Conservation (phyloP, 257 asterid genomes). For the Buddleja alternifolia region DNA sequence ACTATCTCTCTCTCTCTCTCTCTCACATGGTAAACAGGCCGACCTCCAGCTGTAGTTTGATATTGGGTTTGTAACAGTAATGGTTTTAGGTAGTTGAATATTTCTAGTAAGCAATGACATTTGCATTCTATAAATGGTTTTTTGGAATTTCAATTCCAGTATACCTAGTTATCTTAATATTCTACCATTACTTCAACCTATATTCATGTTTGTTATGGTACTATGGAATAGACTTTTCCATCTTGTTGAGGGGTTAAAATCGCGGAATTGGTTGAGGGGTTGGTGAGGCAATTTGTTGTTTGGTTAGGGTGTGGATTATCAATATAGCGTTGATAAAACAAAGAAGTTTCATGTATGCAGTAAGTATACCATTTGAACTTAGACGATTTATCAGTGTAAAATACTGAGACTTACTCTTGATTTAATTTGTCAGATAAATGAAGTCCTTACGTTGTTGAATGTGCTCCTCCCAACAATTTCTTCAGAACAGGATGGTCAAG, state of each 20-base stretch:
- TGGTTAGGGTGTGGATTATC: neutral
- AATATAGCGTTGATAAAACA: too few relatives aligned
- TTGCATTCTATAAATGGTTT: neutral
- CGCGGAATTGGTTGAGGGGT: neutral
- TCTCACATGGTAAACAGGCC: too few relatives aligned
- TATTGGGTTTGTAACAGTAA: neutral
- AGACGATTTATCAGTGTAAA: neutral
- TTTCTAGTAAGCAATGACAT: neutral
- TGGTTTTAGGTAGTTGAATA: neutral
- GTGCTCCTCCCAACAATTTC: constrained; percentile 75
- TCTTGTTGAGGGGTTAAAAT: neutral
- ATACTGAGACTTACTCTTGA: constrained; percentile 18
- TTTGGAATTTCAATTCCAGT: neutral
- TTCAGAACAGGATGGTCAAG: constrained; percentile 50
- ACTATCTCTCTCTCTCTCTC: neutral
- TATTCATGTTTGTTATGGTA: neutral
- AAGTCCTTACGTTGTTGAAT: constrained; percentile 78
- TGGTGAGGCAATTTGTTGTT: neutral
- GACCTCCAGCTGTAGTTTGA: neutral
- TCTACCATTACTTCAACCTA: too few relatives aligned
- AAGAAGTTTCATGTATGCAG: neutral
- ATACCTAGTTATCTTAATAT: too few relatives aligned
- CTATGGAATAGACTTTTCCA: neutral
- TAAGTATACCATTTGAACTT: neutral
- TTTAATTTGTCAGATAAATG: constrained; percentile 57